Evolutionary conservation across 768 basidiomycete species (phyloP), one percentile per base, ranked within the genome.

Genomic region (Mrakia gelida): DNA sequence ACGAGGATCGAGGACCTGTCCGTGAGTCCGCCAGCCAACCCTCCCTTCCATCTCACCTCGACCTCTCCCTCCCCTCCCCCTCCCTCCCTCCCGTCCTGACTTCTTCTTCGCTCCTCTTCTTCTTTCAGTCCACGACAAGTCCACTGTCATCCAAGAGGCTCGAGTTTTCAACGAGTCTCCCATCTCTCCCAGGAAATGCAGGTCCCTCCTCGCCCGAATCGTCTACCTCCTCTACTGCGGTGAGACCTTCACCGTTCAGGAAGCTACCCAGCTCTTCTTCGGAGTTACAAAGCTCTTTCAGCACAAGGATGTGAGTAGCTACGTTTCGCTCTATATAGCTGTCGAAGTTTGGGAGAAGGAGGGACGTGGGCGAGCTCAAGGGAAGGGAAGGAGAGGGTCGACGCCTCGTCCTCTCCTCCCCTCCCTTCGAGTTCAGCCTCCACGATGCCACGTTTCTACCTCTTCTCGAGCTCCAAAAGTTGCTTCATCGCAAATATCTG

Each of bases 161-260:
- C 91, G 97, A 81, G 92, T 95, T 78, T 99, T 99, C 90, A 98
- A 99, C 86, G 96, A 98, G 83, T 97, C 96, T 26, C 97, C 97
- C 79, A 95, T 99, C 86, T 96, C 93, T 83, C 96, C 96, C 28
- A 89, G 95, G 83, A 97, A 95, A 87, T 98, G 96, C 86, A 90
- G 96, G 84, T 92, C 95, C 65, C 89, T 99, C 76, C 90, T 99
- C 82, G 98, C 96, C 63, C 89, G 96, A 83, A 95, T 98, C 82
- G 93, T 98, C 62, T 96, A 98, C 86, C 88, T 99, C 72, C 88
- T 99, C 78, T 98, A 98, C 85, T 90, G 95, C 80, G 97, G 97
- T 80, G 97, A 99, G 86, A 93, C 89, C 0, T 94, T 98, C 84
- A 89, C 89, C 49, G 92, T 94, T 0, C 95, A 98, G 85, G 97